Conservation (phyloP, 306 rosid species). For the Inga oerstediana region DNA sequence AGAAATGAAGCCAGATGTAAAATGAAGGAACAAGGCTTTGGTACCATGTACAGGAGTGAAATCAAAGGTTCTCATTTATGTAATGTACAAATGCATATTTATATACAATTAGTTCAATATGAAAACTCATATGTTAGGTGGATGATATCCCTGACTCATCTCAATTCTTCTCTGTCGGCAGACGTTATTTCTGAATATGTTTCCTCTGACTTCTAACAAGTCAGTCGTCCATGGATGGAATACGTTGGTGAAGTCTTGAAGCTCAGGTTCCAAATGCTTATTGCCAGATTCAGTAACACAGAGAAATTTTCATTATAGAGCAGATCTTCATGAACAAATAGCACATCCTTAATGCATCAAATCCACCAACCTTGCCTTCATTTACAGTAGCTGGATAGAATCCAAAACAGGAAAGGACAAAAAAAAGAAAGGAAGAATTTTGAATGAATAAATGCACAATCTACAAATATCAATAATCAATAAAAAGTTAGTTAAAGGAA, state of each 20-base stretch:
- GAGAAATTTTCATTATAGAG: slow-evolving; percentile 60
- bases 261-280: slow-evolving; percentile 41
- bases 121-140: too few relatives aligned
- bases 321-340: slow-evolving; percentile 73
- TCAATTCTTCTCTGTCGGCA: too few relatives aligned
- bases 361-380: slow-evolving; percentile 62
- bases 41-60: too few relatives aligned
- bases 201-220: too few relatives aligned
- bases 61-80: too few relatives aligned
- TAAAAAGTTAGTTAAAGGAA: slow-evolving; percentile 19
- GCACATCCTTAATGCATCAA: slow-evolving; percentile 59
- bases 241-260: slow-evolving; percentile 46
- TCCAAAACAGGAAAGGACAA: slow-evolving; percentile 7
- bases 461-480: slow-evolving; percentile 50
- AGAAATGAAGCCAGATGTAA: too few relatives aligned
- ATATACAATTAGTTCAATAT: too few relatives aligned
- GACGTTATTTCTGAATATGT: too few relatives aligned
- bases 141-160: too few relatives aligned
- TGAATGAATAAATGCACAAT: slow-evolving; percentile 77
- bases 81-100: too few relatives aligned
- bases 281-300: slow-evolving; percentile 30
- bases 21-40: too few relatives aligned
- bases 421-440: slow-evolving; percentile 47
- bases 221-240: slow-evolving; percentile 13
- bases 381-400: slow-evolving; percentile 48